phyloP scores from a whole-genome alignment of 2,329 filamentous ascomycete genomes.

The Aureobasidium vineae region DNA sequence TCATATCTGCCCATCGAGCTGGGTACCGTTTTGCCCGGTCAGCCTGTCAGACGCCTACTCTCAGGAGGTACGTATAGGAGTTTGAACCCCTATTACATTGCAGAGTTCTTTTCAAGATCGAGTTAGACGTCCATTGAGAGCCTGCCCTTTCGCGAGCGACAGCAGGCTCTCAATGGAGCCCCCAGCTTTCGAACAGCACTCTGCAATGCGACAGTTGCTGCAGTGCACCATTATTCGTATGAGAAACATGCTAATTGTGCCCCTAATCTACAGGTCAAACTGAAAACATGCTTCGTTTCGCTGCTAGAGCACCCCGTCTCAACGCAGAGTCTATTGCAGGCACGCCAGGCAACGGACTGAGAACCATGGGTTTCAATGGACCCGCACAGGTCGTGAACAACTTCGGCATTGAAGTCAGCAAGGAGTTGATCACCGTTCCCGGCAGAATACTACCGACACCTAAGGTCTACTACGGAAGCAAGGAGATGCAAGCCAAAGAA shows the following conservation, averaged over 20 bases:
- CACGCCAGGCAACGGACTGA: constrained; percentile 52
- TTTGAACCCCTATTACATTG: constrained; percentile 33
- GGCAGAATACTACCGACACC: constrained; percentile 68
- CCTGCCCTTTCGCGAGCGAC: neutral
- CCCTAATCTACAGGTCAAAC: constrained; percentile 52
- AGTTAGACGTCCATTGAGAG: neutral
- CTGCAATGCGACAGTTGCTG: neutral
- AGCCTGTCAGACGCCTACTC: constrained; percentile 61
- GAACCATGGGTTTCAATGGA: constrained; percentile 57
- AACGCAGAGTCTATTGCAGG: constrained; percentile 65
- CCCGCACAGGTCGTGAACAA: constrained; percentile 31
- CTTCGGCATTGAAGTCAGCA: constrained; percentile 64
- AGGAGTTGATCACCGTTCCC: constrained; percentile 66
- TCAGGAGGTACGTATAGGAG: constrained; percentile 37
- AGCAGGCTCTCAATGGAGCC: neutral
- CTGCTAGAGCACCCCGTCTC: constrained; percentile 62
- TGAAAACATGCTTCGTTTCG: constrained; percentile 67
- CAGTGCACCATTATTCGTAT: neutral
- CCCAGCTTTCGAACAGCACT: neutral
- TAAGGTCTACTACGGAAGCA: constrained; percentile 55
- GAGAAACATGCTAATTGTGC: neutral
- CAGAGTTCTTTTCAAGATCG: neutral
- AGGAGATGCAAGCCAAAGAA: constrained; percentile 28
- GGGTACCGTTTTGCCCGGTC: constrained; percentile 62
- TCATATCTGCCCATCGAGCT: constrained; percentile 66